Evolutionary conservation across 116 monocot species (phyloP).

Genomic region (Cymodocea nodosa): DNA sequence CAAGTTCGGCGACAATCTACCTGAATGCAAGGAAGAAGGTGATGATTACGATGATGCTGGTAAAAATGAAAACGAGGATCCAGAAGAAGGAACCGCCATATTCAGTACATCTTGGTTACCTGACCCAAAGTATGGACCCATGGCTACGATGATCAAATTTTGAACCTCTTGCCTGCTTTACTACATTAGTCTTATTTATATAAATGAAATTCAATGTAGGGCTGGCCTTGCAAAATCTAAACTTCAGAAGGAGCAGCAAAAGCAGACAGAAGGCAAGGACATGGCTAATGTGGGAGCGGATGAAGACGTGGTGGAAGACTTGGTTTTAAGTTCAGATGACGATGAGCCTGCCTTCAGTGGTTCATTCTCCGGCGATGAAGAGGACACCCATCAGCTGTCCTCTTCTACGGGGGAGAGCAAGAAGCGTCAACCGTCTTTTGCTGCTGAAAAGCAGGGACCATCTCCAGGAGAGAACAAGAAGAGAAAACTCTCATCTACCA

Average conservation of each 20-base stretch:
- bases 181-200: too few relatives aligned
- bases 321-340: constrained; percentile 82
- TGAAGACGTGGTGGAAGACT: constrained; percentile 82
- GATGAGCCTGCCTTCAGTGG: constrained; percentile 21
- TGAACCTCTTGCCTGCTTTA: too few relatives aligned
- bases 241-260: constrained; percentile 19
- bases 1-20: constrained; percentile 27
- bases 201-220: constrained; percentile 10
- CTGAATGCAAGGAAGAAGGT: constrained; percentile 7
- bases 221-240: constrained; percentile 27
- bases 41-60: constrained; percentile 1
- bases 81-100: constrained; percentile 45
- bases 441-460: neutral
- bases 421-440: neutral
- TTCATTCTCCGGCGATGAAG: constrained; percentile 11
- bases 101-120: constrained; percentile 83
- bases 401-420: neutral
- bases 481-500: neutral
- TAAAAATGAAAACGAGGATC: constrained; percentile 14
- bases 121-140: constrained; percentile 25
- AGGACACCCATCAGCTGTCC: neutral
- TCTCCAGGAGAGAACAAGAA: neutral
- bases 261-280: neutral
- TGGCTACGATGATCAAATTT: too few relatives aligned
- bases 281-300: constrained; percentile 18